Conservation (phyloP, 805 yeast genomes). For the Kodamaea kaohsiungensis region DNA sequence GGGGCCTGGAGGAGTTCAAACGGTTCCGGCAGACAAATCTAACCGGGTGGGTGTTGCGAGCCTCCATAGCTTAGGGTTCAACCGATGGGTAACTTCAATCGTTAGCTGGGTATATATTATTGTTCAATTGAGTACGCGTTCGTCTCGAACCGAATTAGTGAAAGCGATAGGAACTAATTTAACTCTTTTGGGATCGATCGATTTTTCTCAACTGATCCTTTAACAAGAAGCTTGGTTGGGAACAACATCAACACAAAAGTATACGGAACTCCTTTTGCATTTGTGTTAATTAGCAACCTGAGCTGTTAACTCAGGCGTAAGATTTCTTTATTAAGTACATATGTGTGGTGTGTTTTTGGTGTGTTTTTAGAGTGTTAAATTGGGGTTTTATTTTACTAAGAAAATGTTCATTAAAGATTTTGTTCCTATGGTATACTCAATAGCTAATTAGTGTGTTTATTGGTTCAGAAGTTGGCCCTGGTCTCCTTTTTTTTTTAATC, state of each 20-base stretch:
- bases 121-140: neutral
- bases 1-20: neutral
- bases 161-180: neutral
- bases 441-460: too few species aligned
- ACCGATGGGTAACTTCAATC: too few species aligned
- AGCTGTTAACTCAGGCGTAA: neutral
- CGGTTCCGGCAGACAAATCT: neutral
- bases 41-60: neutral
- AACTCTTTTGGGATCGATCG: neutral
- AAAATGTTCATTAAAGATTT: too few species aligned
- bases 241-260: neutral
- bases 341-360: too few species aligned
- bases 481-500: too few species aligned
- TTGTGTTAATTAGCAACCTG: neutral
- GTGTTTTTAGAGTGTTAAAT: too few species aligned
- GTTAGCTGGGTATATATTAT: neutral
- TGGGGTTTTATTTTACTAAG: too few species aligned
- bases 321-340: neutral
- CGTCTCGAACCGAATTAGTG: neutral
- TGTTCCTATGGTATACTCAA: too few species aligned
- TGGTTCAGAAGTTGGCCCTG: too few species aligned
- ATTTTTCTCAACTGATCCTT: too few species aligned
- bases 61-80: too few species aligned
- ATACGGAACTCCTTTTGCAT: neutral
- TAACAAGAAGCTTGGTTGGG: neutral